Evolutionary conservation across 306 rosid species (phyloP).

Genomic region (Cicer arietinum): DNA sequence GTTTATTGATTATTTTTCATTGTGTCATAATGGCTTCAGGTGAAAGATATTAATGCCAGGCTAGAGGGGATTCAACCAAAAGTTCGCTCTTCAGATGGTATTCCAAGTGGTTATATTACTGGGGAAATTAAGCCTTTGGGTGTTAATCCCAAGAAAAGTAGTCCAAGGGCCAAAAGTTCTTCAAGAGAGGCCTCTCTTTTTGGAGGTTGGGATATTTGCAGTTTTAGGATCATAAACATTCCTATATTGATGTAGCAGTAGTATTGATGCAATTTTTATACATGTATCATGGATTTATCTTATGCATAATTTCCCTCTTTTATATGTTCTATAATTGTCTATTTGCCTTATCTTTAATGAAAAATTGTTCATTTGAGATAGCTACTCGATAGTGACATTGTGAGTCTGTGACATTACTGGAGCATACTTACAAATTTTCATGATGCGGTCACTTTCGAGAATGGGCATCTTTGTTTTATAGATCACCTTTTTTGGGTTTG

Average conservation of each 20-base stretch:
- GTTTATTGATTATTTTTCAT: slow-evolving; percentile 18
- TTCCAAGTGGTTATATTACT: slow-evolving; percentile 60
- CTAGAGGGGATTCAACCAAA: slow-evolving; percentile 94
- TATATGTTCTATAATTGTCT: slow-evolving; percentile 8
- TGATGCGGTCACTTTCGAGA: slow-evolving; percentile 4
- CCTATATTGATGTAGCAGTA: slow-evolving; percentile 17
- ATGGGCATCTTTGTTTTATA: slow-evolving; percentile 29
- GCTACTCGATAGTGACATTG: slow-evolving; percentile 24
- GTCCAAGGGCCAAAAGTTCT: slow-evolving; percentile 93
- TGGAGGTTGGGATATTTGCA: slow-evolving; percentile 77
- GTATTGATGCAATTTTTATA: slow-evolving; percentile 18
- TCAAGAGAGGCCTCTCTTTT: slow-evolving; percentile 82
- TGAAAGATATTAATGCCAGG: slow-evolving; percentile 97
- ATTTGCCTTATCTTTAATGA: not conserved
- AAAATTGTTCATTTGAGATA: slow-evolving; percentile 36
- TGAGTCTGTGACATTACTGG: not conserved
- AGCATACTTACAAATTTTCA: slow-evolving; percentile 11
- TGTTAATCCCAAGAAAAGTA: slow-evolving; percentile 75
- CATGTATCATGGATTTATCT: slow-evolving; percentile 12
- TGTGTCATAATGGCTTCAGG: slow-evolving; percentile 59
- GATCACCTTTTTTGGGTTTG: slow-evolving; percentile 21
- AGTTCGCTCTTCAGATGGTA: slow-evolving; percentile 75
- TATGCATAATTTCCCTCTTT: slow-evolving; percentile 29
- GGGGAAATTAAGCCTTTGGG: slow-evolving; percentile 69
- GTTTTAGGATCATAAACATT: slow-evolving; percentile 21